Percentiles rank a stretch among this genome's conserved stretches.
These are phyloP conservation scores for Rutstroemia sp. DNA, from an alignment of 2,329 filamentous ascomycete genomes.

Conservation along the genomic window DNA sequence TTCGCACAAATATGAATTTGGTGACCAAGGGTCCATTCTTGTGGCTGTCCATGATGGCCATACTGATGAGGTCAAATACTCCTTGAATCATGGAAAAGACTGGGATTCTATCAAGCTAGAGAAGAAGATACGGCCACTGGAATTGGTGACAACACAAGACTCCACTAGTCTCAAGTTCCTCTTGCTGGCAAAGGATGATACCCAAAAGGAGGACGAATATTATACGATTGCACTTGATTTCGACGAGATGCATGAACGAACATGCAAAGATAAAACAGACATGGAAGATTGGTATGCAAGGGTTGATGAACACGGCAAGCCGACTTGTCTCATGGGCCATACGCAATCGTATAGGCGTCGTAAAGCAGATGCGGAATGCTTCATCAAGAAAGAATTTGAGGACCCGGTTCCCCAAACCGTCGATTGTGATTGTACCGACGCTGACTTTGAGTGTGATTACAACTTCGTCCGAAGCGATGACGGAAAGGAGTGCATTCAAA, in stretches of 20 bases:
- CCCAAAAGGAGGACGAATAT: constrained; percentile 44
- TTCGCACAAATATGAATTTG: constrained; percentile 93
- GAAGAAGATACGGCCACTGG: constrained; percentile 60
- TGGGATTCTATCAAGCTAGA: constrained; percentile 71
- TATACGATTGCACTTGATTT: constrained; percentile 78
- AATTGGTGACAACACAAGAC: constrained; percentile 83
- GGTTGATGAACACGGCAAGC: constrained; percentile 68
- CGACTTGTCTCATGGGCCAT: constrained; percentile 92
- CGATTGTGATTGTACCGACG: constrained; percentile 71
- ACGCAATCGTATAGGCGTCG: constrained; percentile 80
- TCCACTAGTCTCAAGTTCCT: constrained; percentile 91
- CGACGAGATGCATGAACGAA: constrained; percentile 67
- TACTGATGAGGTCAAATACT: constrained; percentile 64
- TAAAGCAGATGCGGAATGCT: constrained; percentile 83
- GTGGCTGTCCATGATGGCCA: constrained; percentile 67
- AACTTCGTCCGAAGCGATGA: constrained; percentile 70
- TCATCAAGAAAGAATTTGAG: constrained; percentile 78
- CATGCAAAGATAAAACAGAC: constrained; percentile 76
- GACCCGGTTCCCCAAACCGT: constrained; percentile 64
- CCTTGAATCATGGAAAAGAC: constrained; percentile 78
- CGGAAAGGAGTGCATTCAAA: constrained; percentile 59
- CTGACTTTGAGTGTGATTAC: constrained; percentile 94
- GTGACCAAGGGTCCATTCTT: constrained; percentile 83
- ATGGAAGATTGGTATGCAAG: constrained; percentile 88
- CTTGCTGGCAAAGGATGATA: constrained; percentile 58